phyloP scores from a whole-genome alignment of 768 basidiomycete genomes.

The Aureoboletus auriporus region DNA sequence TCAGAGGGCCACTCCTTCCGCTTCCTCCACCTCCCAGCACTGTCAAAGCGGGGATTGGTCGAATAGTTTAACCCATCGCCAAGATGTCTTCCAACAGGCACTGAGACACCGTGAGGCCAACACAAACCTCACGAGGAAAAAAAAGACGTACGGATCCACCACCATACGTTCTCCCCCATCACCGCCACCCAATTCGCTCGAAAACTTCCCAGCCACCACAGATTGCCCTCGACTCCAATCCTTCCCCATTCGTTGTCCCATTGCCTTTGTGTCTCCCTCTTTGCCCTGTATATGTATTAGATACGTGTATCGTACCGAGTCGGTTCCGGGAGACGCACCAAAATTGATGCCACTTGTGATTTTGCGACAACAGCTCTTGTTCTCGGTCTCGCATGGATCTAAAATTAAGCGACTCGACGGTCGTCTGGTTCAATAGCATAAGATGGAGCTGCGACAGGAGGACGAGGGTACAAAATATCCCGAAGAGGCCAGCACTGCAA shows the following conservation, averaged over 20 bases:
- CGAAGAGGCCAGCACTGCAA: conserved; percentile 63
- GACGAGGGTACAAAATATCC: conserved; percentile 63
- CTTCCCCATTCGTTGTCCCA: conserved; percentile 86
- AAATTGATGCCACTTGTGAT: conserved; percentile 52
- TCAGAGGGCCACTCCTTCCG: conserved; percentile 69
- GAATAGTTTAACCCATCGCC: conserved; percentile 62
- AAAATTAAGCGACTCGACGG: conserved; percentile 70
- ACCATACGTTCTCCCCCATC: conserved; percentile 66
- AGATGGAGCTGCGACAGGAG: conserved; percentile 55
- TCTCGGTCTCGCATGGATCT: conserved; percentile 66
- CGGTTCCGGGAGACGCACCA: conserved; percentile 40
- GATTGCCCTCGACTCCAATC: conserved; percentile 68
- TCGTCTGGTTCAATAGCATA: conserved; percentile 63
- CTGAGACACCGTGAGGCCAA: conserved; percentile 20
- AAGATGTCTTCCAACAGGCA: conserved; percentile 48
- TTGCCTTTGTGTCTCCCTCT: conserved; percentile 37
- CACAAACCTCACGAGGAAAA: background rate
- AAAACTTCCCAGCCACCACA: conserved; percentile 78
- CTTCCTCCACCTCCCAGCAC: conserved; percentile 60
- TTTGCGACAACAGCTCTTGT: conserved; percentile 41
- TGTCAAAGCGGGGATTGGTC: conserved; percentile 71
- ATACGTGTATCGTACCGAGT: too few species aligned
- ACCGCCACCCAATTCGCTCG: conserved; percentile 70
- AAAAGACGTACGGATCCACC: conserved; percentile 74
- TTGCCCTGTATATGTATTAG: conserved; percentile 38